Percentiles rank a stretch among this genome's conserved stretches.
Evolutionary conservation across 2,329 filamentous ascomycete genomes (phyloP).

Genomic region (Cordyceps militaris): DNA sequence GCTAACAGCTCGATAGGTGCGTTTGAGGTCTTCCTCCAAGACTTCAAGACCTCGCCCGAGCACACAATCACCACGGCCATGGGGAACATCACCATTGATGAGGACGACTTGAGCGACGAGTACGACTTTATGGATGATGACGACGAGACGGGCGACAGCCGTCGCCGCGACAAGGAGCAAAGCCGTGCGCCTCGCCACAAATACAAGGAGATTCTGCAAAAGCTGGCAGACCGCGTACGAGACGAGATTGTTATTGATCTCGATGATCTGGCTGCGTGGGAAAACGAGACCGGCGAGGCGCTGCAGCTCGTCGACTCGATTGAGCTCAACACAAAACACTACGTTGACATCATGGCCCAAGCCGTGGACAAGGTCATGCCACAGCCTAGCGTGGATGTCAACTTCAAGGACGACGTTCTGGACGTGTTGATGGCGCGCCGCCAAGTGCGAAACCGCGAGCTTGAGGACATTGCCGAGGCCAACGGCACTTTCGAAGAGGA

Average conservation of each 20-base stretch:
- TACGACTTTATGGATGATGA: constrained; percentile 89
- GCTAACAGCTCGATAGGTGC: constrained; percentile 47
- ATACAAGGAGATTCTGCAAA: constrained; percentile 81
- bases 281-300: constrained; percentile 61
- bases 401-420: constrained; percentile 94
- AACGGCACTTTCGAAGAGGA: constrained; percentile 62
- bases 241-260: constrained; percentile 80
- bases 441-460: constrained; percentile 73
- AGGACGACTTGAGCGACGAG: constrained; percentile 79
- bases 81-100: constrained; percentile 77
- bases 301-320: constrained; percentile 75
- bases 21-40: constrained; percentile 80
- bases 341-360: constrained; percentile 82
- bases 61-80: constrained; percentile 73
- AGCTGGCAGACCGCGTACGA: constrained; percentile 71
- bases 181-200: constrained; percentile 63
- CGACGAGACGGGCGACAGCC: constrained; percentile 50
- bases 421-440: constrained; percentile 95
- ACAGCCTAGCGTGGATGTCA: constrained; percentile 66
- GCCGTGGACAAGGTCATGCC: constrained; percentile 87
- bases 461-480: constrained; percentile 59
- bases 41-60: constrained; percentile 75
- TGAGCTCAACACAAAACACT: constrained; percentile 87
- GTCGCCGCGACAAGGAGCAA: constrained; percentile 41
- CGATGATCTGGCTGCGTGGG: constrained; percentile 80